Conservation (phyloP, 2,329 filamentous ascomycete genomes). For the Aspergillus eucalypticola region DNA sequence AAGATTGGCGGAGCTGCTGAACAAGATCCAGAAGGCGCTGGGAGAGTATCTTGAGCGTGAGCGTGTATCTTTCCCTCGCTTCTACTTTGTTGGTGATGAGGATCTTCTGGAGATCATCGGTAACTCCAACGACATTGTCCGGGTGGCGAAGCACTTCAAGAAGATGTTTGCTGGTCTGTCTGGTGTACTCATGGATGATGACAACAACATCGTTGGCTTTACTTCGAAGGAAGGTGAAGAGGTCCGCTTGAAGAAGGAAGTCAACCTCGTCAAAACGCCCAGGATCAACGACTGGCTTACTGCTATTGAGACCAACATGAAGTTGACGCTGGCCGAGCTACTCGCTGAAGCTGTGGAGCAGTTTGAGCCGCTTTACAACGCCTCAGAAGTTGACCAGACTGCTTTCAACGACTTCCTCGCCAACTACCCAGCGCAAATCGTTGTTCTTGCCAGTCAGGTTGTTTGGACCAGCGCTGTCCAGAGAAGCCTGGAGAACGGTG, state of each 20-base stretch:
- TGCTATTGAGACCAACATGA: constrained; percentile 89
- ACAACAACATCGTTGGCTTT: constrained; percentile 84
- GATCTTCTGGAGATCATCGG: constrained; percentile 98
- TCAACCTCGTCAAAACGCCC: constrained; percentile 89
- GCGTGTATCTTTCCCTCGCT: constrained; percentile 93
- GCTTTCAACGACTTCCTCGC: constrained; percentile 79
- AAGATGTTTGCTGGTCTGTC: constrained; percentile 99
- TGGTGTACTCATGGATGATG: constrained; percentile 86
- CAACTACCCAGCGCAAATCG: constrained; percentile 87
- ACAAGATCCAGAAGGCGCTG: constrained; percentile 98
- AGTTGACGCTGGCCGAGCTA: constrained; percentile 85
- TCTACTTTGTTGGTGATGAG: constrained; percentile 99
- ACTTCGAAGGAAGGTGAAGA: constrained; percentile 94
- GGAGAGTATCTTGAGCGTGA: constrained; percentile 98
- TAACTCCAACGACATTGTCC: constrained; percentile 95
- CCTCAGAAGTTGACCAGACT: constrained; percentile 66
- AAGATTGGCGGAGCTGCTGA: constrained; percentile 90
- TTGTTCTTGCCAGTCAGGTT: constrained; percentile 89
- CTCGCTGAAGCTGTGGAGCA: constrained; percentile 81
- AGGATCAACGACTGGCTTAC: constrained; percentile 99
- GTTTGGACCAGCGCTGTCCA: constrained; percentile 92
- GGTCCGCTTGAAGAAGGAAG: constrained; percentile 83
- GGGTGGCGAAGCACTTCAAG: constrained; percentile 97
- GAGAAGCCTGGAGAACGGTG: constrained; percentile 70
- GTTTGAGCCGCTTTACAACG: constrained; percentile 76